These are phyloP conservation scores for Viola odorata DNA, from an alignment of 345 rosid species.

Conservation along the genomic window DNA sequence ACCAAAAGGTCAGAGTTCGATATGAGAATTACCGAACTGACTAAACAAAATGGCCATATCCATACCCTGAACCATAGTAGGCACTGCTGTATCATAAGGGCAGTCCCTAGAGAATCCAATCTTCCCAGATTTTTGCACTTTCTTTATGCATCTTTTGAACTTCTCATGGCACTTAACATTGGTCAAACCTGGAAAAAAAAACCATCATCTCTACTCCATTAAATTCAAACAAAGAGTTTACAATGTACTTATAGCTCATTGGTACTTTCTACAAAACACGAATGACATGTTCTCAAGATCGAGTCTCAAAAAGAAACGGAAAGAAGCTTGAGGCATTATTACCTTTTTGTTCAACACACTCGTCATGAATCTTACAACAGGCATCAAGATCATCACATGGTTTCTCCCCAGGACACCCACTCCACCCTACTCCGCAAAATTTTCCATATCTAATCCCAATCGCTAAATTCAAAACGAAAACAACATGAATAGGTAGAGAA, in stretches of 20 bases:
- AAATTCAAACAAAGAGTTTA: background rate
- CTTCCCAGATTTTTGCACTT: constrained; percentile 49
- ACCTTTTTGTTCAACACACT: constrained; percentile 76
- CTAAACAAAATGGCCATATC: constrained; percentile 71
- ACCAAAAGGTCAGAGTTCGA: constrained; percentile 35
- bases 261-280: background rate
- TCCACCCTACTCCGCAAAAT: constrained; percentile 90
- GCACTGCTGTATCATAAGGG: constrained; percentile 60
- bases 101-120: constrained; percentile 63
- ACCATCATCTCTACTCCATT: background rate
- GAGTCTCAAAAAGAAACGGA: background rate
- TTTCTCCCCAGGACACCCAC: constrained; percentile 78
- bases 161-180: constrained; percentile 62
- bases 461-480: constrained; percentile 24
- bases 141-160: constrained; percentile 65
- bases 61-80: constrained; percentile 80
- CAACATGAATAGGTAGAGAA: too few relatives aligned
- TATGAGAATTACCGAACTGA: constrained; percentile 45
- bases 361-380: constrained; percentile 84
- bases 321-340: background rate
- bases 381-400: constrained; percentile 88
- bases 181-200: constrained; percentile 43
- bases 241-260: background rate
- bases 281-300: background rate
- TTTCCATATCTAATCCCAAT: constrained; percentile 83